Evolutionary conservation across 2,329 filamentous ascomycete species (phyloP), one percentile per base, ranked within the genome.

Genomic region (Talaromyces islandicus): DNA sequence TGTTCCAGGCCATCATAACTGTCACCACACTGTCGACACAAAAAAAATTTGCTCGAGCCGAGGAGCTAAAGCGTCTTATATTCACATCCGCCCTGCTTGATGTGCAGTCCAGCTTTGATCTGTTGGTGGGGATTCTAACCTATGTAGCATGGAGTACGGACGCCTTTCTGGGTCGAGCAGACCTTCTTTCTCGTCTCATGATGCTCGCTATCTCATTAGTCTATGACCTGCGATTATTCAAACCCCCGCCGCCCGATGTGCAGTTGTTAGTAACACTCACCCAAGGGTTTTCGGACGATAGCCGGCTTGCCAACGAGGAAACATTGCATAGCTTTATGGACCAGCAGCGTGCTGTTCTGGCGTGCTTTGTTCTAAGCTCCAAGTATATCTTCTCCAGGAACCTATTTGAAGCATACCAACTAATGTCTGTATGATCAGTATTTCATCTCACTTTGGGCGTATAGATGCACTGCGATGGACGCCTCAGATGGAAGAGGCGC

Each of bases 61-160:
- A 70, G 19, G 66, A 72, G 52, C 64, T 77, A 41, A 75, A 74
- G 58, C 66, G 35, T 17, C 25, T 65, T 5, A 27, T 77, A 14
- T 68, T 66, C 27, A 66, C 66, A 54, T 69, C 70, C 12, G 64
- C 68, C 9, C 52, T 75, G 17, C 41, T 71, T 10, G 57, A 70
- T 38, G 66, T 67, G 30, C 60, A 71, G 58, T 70, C 68, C 35
- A 70, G 58, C 58, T 71, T 76, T 7, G 75, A 77, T 60, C 56
- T 77, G 54, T 67, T 77, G 6, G 67, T 74, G 11, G 70, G 69
- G 5, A 17, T 74, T 17, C 62, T 77, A n/a, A 73, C 69, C 1
- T 77, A 73, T 60, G 54, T 75, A 41, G 65, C 72, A 55, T 76
- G 75, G 75, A 73, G 73, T 60, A 72, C 67, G n/a, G 71, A 75